Evolutionary conservation across 441 rosid species (phyloP).

Genomic region (Isatis lusitanica): DNA sequence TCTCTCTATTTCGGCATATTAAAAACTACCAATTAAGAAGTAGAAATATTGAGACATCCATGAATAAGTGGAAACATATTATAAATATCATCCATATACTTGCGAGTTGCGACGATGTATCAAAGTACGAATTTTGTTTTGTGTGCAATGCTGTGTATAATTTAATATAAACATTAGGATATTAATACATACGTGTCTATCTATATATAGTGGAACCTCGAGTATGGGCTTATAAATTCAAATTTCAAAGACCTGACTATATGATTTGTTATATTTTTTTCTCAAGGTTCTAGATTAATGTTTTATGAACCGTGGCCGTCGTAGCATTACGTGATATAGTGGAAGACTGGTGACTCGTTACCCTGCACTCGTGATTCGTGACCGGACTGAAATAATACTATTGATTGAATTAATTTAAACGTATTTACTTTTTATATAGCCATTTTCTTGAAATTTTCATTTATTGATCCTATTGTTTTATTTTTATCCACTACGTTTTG

Average conservation of each 20-base stretch:
- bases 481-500: conserved; percentile 19
- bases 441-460: background rate
- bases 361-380: conserved; percentile 27
- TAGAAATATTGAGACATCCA: background rate
- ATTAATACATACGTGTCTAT: background rate
- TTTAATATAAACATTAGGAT: background rate
- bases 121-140: background rate
- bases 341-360: conserved; percentile 29
- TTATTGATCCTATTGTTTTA: background rate
- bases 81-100: background rate
- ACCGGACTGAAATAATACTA: conserved; percentile 23
- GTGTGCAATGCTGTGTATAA: background rate
- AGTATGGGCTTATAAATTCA: conserved; percentile 3
- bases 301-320: conserved; percentile 7
- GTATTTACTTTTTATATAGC: background rate
- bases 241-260: background rate
- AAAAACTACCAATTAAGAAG: background rate
- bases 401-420: background rate
- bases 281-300: background rate
- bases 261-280: background rate
- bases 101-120: background rate
- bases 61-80: background rate
- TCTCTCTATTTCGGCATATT: background rate
- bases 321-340: conserved; percentile 24
- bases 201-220: background rate